phyloP scores from a whole-genome alignment of 805 yeast genomes.

The Starmera pachycereana region DNA sequence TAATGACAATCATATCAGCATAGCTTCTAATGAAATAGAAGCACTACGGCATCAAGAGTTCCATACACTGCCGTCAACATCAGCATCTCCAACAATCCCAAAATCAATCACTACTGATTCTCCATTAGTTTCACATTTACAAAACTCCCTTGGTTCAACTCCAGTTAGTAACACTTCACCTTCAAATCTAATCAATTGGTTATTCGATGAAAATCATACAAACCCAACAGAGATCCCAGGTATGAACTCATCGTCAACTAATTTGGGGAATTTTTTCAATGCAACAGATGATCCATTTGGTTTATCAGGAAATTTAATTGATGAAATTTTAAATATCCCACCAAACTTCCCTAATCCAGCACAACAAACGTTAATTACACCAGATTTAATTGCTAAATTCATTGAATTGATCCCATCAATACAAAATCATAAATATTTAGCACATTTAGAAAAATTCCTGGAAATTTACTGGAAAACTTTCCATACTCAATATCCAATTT shows the following conservation, averaged over 20 bases:
- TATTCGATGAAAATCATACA: conserved; percentile 16
- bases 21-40: conserved; percentile 20
- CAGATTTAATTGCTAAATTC: conserved; percentile 11
- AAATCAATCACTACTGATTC: not conserved
- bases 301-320: conserved; percentile 16
- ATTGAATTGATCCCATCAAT: conserved; percentile 13
- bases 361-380: conserved; percentile 17
- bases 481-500: conserved; percentile 35
- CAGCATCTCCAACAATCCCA: not conserved
- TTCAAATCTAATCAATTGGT: conserved; percentile 17
- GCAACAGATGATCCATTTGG: conserved; percentile 22
- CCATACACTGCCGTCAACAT: not conserved
- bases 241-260: not conserved
- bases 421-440: conserved; percentile 12
- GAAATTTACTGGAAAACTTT: conserved; percentile 19
- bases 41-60: conserved; percentile 6
- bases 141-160: not conserved
- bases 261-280: conserved; percentile 17
- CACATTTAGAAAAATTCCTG: conserved; percentile 15
- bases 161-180: conserved; percentile 6
- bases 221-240: not conserved
- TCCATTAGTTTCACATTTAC: no score
- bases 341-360: conserved; percentile 21
- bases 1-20: conserved; percentile 14
- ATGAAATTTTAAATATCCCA: conserved; percentile 19